These are phyloP conservation scores for Fusarium euwallaceae DNA, from an alignment of 2,329 filamentous ascomycete genomes.

Conservation along the genomic window DNA sequence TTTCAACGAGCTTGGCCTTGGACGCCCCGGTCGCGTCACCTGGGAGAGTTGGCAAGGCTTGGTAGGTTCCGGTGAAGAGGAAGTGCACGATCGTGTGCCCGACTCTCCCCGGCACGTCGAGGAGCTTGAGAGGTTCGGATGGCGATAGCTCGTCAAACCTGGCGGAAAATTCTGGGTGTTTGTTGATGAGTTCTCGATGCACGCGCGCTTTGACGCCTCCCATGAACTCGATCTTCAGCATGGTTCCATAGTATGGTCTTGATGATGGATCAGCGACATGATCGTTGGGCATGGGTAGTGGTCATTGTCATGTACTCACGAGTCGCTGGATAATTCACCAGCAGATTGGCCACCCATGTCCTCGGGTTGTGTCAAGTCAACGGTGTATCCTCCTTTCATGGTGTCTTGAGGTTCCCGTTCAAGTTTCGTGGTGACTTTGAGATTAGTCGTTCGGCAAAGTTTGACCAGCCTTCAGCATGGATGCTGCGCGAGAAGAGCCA, in stretches of 20 bases:
- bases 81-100: neutral
- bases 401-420: too few relatives aligned
- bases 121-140: neutral
- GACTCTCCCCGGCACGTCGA: neutral
- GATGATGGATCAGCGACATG: neutral
- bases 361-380: too few relatives aligned
- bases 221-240: neutral
- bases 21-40: too few relatives aligned
- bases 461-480: too few relatives aligned
- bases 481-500: too few relatives aligned
- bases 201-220: neutral
- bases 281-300: neutral
- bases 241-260: neutral
- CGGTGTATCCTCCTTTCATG: too few relatives aligned
- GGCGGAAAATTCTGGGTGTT: neutral
- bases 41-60: too few relatives aligned
- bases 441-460: too few relatives aligned
- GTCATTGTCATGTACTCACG: neutral
- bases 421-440: too few relatives aligned
- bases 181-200: neutral
- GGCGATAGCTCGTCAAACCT: neutral
- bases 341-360: too few relatives aligned
- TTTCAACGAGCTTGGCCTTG: too few relatives aligned
- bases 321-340: too few relatives aligned
- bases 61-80: neutral